Base-by-base conservation (phyloP, 2,329 filamentous ascomycete species). In the Orbilia oligospora region DNA sequence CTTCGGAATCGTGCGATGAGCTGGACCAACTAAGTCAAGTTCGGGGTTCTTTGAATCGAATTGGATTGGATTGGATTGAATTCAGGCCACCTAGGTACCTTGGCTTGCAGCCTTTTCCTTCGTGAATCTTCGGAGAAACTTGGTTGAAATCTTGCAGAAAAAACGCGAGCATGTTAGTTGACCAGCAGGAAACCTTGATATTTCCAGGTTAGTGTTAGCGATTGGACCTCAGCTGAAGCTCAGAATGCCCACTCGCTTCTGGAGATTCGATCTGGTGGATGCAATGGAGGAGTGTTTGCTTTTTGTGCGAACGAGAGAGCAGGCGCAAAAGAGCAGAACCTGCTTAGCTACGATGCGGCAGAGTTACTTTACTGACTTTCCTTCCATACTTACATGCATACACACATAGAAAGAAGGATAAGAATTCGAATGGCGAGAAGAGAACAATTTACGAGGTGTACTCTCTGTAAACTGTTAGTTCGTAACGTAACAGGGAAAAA, bases 1-100 rank as follows among this genome's bases (percentile, higher is more conserved):
- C 67, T 71, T 77, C 61, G 73, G 73, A 71, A 71, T 77, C 67
- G 61, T 71, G 67, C 66, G 66, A 77, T 77, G 73, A 58, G 66
- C 55, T 55, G 61, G 65, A 48, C 41, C 46, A 41, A 70, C 56
- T 51, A 38, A 56, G n/a, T 55, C 49, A 14, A 44, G 49, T 61
- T 58, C 44, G 30, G 24, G 24, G 41, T 38, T 44, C 33, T 16
- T 24, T 22, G n/a, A 48, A 48, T n/a, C n/a, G n/a, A n/a, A n/a
- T n/a, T n/a, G n/a, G n/a, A n/a, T n/a, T n/a, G n/a, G n/a, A n/a
- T n/a, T n/a, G n/a, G n/a, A n/a, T n/a, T 41, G 44, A 16, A 22
- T 61, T 61, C 66, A 69, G 66, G 66, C 58, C 56, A 22, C 63
- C 38, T 51, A 22, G 55, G 53, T 48, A 22, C 63, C 38, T 51